A percentile compares a stretch with the other conserved stretches of the same genome.
phyloP scores from a whole-genome alignment of 2,329 filamentous ascomycete genomes.

The Talaromyces albobiverticillius region DNA sequence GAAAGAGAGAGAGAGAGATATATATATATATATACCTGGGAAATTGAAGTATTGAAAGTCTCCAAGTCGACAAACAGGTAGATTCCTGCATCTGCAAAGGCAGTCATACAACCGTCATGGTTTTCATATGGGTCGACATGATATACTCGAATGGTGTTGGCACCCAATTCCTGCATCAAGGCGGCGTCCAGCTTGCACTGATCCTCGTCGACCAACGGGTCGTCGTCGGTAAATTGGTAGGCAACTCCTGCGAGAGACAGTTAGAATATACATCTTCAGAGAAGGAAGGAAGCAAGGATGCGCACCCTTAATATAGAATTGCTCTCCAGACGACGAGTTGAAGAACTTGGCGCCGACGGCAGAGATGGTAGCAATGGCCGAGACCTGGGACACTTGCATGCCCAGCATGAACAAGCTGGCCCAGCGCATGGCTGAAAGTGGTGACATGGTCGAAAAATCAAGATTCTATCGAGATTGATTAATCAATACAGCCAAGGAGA shows the following conservation, averaged over 20 bases:
- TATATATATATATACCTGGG: constrained; percentile 8
- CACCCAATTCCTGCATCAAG: constrained; percentile 75
- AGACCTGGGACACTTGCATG: constrained; percentile 26
- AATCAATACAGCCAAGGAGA: background rate
- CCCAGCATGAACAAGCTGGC: constrained; percentile 26
- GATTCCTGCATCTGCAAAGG: constrained; percentile 75
- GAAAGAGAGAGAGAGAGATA: background rate
- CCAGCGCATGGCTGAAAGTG: constrained; percentile 11
- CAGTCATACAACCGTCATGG: constrained; percentile 77
- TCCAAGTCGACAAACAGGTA: constrained; percentile 81
- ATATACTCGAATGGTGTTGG: constrained; percentile 84
- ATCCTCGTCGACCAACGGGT: constrained; percentile 71
- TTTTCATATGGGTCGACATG: constrained; percentile 71
- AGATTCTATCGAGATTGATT: background rate
- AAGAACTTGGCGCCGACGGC: constrained; percentile 80
- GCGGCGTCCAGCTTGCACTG: constrained; percentile 74
- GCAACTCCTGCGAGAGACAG: constrained; percentile 59
- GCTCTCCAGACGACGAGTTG: constrained; percentile 66
- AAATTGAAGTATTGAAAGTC: constrained; percentile 40
- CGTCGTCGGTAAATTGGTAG: constrained; percentile 64
- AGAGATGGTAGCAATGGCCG: constrained; percentile 55
- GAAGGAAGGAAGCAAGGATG: background rate
- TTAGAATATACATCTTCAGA: background rate
- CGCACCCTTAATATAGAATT: constrained; percentile 79
- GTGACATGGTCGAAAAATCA: constrained; percentile 6